These are phyloP conservation scores for Heterococcus sp. DNA, from an alignment of 108 stramenopile genomes.

Conservation along the genomic window DNA sequence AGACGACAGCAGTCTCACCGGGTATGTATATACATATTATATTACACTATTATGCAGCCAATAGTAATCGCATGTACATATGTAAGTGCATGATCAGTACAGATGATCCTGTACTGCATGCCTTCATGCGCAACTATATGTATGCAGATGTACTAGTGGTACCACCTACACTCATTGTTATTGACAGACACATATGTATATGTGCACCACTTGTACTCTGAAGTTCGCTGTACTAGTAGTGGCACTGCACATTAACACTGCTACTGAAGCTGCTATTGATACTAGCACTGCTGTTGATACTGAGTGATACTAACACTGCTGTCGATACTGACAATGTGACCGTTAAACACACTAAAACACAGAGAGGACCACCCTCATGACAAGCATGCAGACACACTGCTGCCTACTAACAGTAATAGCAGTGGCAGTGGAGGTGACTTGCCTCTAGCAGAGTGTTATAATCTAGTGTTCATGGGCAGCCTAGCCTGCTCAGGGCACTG, in stretches of 20 bases:
- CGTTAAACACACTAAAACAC: too few relatives aligned
- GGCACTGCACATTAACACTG: too few relatives aligned
- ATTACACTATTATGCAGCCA: too few relatives aligned
- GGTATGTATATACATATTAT: conserved; percentile 75
- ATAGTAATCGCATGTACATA: too few relatives aligned
- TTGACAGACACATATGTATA: too few relatives aligned
- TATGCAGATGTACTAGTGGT: not conserved
- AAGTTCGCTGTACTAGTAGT: too few relatives aligned
- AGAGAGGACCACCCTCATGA: conserved; percentile 42
- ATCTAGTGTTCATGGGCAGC: conserved; percentile 89
- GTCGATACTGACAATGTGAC: too few relatives aligned
- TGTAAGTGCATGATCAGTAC: conserved; percentile 58
- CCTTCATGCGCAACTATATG: conserved; percentile 32
- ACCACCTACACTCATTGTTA: too few relatives aligned
- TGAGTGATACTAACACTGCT: too few relatives aligned
- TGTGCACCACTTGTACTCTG: too few relatives aligned
- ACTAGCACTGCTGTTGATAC: too few relatives aligned
- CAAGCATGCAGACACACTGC: conserved; percentile 2
- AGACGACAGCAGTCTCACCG: conserved; percentile 85
- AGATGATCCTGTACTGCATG: conserved; percentile 58
- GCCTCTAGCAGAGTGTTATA: conserved; percentile 72
- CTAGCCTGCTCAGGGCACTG: conserved; percentile 81
- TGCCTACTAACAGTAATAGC: not conserved
- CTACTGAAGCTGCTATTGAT: too few relatives aligned
- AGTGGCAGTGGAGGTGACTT: not conserved